These are phyloP conservation scores for Thamnidium elegans DNA, from an alignment of 192 early-diverging fungal genomes.

Conservation along the genomic window DNA sequence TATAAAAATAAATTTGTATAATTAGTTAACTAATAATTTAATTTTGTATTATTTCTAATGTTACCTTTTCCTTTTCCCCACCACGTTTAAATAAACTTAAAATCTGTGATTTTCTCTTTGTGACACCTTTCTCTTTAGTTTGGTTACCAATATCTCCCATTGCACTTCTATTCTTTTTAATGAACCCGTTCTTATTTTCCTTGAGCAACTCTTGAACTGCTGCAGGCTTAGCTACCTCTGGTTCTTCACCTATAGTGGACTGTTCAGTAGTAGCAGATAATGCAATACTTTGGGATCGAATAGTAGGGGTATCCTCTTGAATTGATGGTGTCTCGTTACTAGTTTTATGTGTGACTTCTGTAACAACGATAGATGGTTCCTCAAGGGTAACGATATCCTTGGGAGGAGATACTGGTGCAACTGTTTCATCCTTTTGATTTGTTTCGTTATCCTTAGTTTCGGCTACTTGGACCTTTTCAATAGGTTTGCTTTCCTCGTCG, in stretches of 20 bases:
- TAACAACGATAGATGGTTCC: too few relatives aligned
- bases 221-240: too few relatives aligned
- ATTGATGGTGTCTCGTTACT: background rate
- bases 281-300: background rate
- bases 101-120: slow-evolving; percentile 23
- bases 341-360: background rate
- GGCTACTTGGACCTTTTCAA: too few relatives aligned
- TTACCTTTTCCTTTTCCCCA: slow-evolving; percentile 14
- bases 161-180: background rate
- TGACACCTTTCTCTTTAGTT: background rate
- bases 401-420: background rate
- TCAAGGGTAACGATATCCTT: background rate
- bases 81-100: slow-evolving; percentile 22
- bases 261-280: background rate
- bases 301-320: background rate
- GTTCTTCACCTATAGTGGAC: background rate
- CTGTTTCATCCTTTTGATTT: background rate
- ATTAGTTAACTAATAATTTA: background rate
- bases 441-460: background rate
- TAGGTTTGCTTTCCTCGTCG: too few relatives aligned
- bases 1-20: background rate
- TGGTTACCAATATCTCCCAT: background rate
- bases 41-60: background rate
- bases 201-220: background rate
- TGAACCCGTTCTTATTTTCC: background rate